Evolutionary conservation across 345 rosid species (phyloP), one percentile per base, ranked within the genome.

Genomic region (Anastatica hierochuntica): DNA sequence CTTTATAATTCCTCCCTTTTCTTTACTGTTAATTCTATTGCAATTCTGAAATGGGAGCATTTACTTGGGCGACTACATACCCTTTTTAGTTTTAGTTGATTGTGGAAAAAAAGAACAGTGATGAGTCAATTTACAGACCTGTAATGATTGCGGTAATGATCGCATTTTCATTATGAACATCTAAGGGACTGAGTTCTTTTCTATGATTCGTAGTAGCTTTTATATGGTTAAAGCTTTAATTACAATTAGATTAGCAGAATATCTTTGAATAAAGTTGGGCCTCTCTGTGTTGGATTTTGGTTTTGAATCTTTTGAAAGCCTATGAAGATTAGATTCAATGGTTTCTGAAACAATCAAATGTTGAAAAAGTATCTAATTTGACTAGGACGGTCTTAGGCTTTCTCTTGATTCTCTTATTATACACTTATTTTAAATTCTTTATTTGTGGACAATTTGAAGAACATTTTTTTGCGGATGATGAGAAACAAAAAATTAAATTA

Each of bases 121-220:
- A 84, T 81, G 94, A 88, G 90, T 48, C 66, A 62, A 10, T 53
- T 45, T 79, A 77, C 88, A 84, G 90, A 88, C 88, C 95, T 88
- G 86, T 80, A 84, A 84, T 88, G 94, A 84, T 36, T 71, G 94
- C 84, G 88, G 76, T 50, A 10, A 80, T 88, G 94, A 84, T 84
- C 90, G 88, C 96, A 71, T 62, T 30, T n/a, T 43, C 59, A 46
- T 73, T 61, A 58, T 44, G 87, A 84, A 88, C 95, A 84, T 88
- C 95, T 84, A 88, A 88, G 95, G 95, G 90, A 75, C 95, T 81
- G 90, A 78, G 88, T 73, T 79, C 70, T 46, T n/a, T n/a, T n/a
- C n/a, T n/a, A n/a, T n/a, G n/a, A n/a, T n/a, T n/a, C n/a, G n/a
- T n/a, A n/a, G n/a, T n/a, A n/a, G n/a, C n/a, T n/a, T n/a, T n/a